These are phyloP conservation scores for Hemileccinum impolitum DNA, from an alignment of 768 basidiomycete species.

Conservation along the genomic window DNA sequence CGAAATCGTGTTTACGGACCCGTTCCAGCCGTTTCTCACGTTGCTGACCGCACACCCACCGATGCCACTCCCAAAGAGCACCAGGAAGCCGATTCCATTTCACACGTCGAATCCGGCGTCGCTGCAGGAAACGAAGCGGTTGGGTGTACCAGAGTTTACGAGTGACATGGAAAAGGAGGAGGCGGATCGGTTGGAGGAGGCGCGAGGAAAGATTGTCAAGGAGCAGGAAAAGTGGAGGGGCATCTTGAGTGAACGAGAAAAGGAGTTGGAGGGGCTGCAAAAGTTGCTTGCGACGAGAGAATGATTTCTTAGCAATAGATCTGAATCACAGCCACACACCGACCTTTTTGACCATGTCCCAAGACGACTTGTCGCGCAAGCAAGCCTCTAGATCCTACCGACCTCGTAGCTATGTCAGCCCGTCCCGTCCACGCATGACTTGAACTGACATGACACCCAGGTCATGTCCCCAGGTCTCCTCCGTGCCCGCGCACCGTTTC, in stretches of 20 bases:
- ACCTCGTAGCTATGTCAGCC: constrained; percentile 36
- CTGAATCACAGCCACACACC: constrained; percentile 18
- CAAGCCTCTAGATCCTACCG: constrained; percentile 35
- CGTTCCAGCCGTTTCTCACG: constrained; percentile 81
- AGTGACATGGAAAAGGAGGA: constrained; percentile 86
- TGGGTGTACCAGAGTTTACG: constrained; percentile 81
- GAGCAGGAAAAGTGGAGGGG: constrained; percentile 75
- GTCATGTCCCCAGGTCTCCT: constrained; percentile 83
- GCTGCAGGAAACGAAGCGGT: constrained; percentile 59
- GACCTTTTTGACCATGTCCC: constrained; percentile 27
- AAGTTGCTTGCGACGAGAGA: constrained; percentile 35
- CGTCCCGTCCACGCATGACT: neutral
- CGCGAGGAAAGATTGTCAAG: constrained; percentile 61
- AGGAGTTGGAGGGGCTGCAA: constrained; percentile 70
- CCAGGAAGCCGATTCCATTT: constrained; percentile 66
- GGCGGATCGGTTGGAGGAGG: constrained; percentile 72
- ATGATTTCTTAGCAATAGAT: constrained; percentile 4
- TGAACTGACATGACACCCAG: constrained; percentile 33
- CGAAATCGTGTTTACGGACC: constrained; percentile 95
- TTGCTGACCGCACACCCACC: constrained; percentile 80
- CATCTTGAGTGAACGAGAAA: constrained; percentile 75
- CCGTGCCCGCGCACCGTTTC: constrained; percentile 86
- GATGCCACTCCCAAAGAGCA: constrained; percentile 65
- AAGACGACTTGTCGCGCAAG: constrained; percentile 28
- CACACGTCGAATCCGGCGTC: constrained; percentile 58